Percentiles rank a stretch among this genome's conserved stretches.
phyloP scores from a whole-genome alignment of 2,329 filamentous ascomycete species.

The Colletotrichum eleusines region DNA sequence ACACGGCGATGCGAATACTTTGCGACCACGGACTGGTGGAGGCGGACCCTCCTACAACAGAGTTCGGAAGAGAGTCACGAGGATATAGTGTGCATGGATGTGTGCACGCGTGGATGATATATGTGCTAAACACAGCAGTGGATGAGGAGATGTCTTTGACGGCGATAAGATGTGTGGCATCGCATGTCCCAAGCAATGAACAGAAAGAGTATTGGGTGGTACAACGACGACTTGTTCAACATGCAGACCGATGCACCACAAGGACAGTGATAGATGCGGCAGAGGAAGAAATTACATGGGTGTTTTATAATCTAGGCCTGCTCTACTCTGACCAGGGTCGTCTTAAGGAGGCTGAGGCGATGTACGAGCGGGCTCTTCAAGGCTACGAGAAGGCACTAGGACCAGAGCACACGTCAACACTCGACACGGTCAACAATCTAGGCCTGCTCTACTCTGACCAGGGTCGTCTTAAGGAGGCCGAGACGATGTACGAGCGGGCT shows the following conservation, averaged over 20 bases:
- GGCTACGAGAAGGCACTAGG: no score
- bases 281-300: slow-evolving; percentile 20
- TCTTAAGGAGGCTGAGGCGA: no score
- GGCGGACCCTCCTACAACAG: slow-evolving; percentile 15
- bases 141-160: slow-evolving; percentile 12
- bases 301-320: slow-evolving; percentile 41
- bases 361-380: no score
- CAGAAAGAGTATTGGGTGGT: slow-evolving; percentile 35
- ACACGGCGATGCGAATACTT: slow-evolving; percentile 47
- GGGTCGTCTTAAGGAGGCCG: background rate
- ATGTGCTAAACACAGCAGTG: slow-evolving; percentile 45
- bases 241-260: slow-evolving; percentile 42
- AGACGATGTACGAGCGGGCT: no score
- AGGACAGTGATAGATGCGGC: slow-evolving; percentile 2
- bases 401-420: no score
- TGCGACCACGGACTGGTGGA: slow-evolving; percentile 43
- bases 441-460: no score
- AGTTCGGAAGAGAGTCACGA: slow-evolving; percentile 33
- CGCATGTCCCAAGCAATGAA: slow-evolving; percentile 30
- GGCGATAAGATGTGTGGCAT: slow-evolving; percentile 37
- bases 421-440: no score
- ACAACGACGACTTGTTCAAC: slow-evolving; percentile 43
- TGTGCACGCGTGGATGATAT: slow-evolving; percentile 50
- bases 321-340: no score
- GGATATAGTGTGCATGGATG: slow-evolving; percentile 52